Conservation (phyloP, 306 rosid species). For the Lotus japonicus region DNA sequence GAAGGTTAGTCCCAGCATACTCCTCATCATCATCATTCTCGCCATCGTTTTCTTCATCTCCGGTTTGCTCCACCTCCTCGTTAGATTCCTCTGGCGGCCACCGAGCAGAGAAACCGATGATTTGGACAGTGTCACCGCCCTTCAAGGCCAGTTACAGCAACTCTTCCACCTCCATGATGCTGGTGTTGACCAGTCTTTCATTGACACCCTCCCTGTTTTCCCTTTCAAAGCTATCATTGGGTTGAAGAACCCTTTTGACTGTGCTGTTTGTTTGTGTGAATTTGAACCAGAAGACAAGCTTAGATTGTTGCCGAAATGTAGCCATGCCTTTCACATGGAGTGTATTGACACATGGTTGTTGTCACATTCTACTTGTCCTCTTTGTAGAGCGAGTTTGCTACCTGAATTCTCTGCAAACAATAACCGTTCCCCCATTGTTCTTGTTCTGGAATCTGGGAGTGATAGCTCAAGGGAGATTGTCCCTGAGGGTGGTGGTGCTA, state of each 20-base stretch:
- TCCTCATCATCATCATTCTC: slow-evolving; percentile 65
- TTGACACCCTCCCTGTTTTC: slow-evolving; percentile 82
- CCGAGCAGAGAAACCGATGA: slow-evolving; percentile 57
- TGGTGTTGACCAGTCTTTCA: slow-evolving; percentile 92
- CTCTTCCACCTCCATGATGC: slow-evolving; percentile 93
- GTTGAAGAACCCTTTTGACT: slow-evolving; percentile 80
- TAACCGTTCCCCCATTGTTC: slow-evolving; percentile 54
- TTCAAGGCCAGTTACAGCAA: slow-evolving; percentile 93
- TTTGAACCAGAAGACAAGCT: slow-evolving; percentile 82
- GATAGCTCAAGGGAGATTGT: slow-evolving; percentile 70
- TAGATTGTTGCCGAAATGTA: slow-evolving; percentile 82
- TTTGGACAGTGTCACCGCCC: slow-evolving; percentile 58
- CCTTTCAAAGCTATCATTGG: slow-evolving; percentile 77
- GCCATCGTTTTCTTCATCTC: slow-evolving; percentile 88
- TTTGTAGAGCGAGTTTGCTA: slow-evolving; percentile 71
- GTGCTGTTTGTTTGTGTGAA: slow-evolving; percentile 93
- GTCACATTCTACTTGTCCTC: slow-evolving; percentile 94
- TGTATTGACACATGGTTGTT: slow-evolving; percentile 95
- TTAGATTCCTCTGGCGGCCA: slow-evolving; percentile 69
- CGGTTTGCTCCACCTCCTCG: slow-evolving; percentile 85
- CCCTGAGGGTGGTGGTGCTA: background rate
- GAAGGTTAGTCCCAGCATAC: slow-evolving; percentile 61
- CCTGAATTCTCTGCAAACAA: slow-evolving; percentile 49
- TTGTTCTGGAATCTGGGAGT: slow-evolving; percentile 87
- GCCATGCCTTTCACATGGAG: slow-evolving; percentile 92